Evolutionary conservation across 306 rosid species (phyloP), one percentile per base, ranked within the genome.

Genomic region (Coriaria nepalensis): DNA sequence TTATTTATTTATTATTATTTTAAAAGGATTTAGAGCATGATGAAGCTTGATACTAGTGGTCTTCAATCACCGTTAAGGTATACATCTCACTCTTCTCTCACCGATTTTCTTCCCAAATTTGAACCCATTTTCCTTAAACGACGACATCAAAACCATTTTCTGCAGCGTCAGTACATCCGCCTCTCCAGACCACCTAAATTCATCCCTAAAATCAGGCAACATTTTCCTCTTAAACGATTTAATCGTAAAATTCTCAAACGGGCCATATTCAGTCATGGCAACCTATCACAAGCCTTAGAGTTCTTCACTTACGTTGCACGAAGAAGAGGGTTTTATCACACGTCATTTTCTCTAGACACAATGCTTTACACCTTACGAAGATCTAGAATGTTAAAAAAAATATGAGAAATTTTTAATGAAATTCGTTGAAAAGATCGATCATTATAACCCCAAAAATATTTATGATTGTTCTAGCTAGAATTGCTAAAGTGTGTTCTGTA

Each of bases 401-500:
- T 73, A 33, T 88, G 90, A 90, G 82, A 77, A 9, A 67, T 81
- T 40, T 15, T 88, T 53, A 9, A 35, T 56, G 84, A 83, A 63
- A 45, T 65, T 0, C 64, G 67, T 13, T 39, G 40, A 5, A 73
- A 78, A 40, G 93, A 84, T 61, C 65, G 62, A 44, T 33, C 62
- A 0, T 37, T 71, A 75, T 84, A 45, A 73, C 97, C 7, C 52
- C 65, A 5, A 75, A 87, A 5, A 84, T 93, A 5, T 62, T 90
- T 6, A 84, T 81, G 95, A 63, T 88, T 49, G 90, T 84, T 10
- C 63, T 84, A 64, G 93, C 66, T 6, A 74, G 87, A 68, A 55
- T 79, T 37, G 95, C 95, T 6, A 83, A 84, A 44, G 87, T 81
- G 2, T 88, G 95, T 35, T 84, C 95, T 1, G 93, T 78, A 40